Conservation (phyloP, 768 basidiomycete species). For the Termitomyces bulborhizus region DNA sequence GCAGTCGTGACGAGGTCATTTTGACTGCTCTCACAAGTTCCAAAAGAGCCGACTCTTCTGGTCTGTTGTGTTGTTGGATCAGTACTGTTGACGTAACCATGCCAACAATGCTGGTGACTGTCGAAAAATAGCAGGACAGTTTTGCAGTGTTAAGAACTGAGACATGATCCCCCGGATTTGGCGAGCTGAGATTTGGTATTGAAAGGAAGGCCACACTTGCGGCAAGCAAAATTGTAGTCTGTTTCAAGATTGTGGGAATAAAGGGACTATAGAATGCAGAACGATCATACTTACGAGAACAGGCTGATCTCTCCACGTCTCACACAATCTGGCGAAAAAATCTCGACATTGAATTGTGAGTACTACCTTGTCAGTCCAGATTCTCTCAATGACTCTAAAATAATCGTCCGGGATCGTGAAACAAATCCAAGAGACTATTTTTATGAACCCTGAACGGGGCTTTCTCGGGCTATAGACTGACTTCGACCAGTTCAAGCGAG, state of each 20-base stretch:
- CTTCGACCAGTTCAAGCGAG: neutral
- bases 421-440: neutral
- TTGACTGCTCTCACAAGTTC: neutral
- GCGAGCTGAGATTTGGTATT: neutral
- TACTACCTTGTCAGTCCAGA: neutral
- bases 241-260: neutral
- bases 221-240: neutral
- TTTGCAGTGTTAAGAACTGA: neutral
- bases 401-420: neutral
- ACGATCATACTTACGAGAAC: neutral
- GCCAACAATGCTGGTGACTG: neutral
- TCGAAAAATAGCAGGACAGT: neutral
- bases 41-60: neutral
- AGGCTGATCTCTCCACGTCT: neutral
- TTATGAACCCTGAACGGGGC: neutral
- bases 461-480: neutral
- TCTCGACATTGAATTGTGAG: neutral
- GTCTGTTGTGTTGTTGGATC: neutral
- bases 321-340: neutral
- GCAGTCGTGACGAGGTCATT: neutral
- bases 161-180: neutral
- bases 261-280: neutral
- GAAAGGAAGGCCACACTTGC: slow-evolving; percentile 1
- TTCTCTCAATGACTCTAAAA: neutral
- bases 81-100: neutral